A percentile compares a stretch with the other conserved stretches of the same genome.
These are phyloP conservation scores for Fraxinus ornus DNA, from an alignment of 305 asterid genomes.

Conservation along the genomic window DNA sequence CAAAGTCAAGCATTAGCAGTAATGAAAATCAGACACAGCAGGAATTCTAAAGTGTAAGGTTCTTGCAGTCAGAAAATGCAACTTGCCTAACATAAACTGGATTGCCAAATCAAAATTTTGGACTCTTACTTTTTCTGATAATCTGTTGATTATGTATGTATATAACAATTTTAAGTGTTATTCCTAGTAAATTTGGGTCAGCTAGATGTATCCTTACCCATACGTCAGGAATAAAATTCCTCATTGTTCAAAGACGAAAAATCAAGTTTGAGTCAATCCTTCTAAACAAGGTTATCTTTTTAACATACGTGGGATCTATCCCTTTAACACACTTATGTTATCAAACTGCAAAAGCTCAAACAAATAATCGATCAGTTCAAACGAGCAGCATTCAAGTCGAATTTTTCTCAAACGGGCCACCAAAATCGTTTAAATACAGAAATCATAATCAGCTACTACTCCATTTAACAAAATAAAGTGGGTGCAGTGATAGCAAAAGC, in stretches of 20 bases:
- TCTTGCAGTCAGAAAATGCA: neutral
- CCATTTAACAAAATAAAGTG: neutral
- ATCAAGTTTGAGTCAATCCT: neutral
- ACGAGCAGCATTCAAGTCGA: neutral
- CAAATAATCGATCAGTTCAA: neutral
- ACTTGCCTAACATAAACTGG: neutral
- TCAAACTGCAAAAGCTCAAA: neutral
- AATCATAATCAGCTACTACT: neutral
- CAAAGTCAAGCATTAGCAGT: slow-evolving; percentile 7
- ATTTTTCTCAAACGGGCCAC: neutral
- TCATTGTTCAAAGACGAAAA: neutral
- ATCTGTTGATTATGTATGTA: neutral
- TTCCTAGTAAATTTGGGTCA: neutral
- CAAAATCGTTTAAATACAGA: neutral
- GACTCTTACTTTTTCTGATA: neutral
- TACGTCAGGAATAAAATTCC: neutral
- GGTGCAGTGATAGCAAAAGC: neutral
- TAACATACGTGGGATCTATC: too few relatives aligned
- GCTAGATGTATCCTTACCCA: neutral
- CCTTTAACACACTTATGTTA: neutral
- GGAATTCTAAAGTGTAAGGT: neutral
- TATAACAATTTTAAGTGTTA: neutral
- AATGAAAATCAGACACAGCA: neutral
- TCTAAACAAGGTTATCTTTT: neutral
- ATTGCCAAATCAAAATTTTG: neutral